Base-by-base conservation (phyloP, 352 stramenopile genomes). In the Pythium volutum region DNA sequence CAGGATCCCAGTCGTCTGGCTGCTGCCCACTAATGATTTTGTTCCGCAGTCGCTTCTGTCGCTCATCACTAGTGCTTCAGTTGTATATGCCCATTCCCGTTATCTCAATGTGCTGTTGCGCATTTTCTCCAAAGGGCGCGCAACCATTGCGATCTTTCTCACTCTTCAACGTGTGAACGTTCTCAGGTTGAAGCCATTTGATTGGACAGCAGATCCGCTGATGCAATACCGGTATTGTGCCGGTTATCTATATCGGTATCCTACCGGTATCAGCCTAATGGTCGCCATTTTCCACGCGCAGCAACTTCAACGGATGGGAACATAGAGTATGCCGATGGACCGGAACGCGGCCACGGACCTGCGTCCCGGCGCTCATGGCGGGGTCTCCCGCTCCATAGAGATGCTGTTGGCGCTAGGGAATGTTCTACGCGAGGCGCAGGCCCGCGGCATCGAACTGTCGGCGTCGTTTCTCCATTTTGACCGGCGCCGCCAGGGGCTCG, bases 401-500 rank as follows among this genome's bases (percentile, higher is more conserved):
- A 39, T 61, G 51, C 57, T 90, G 0, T 53, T 64, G 16, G 66
- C 71, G n/a, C 75, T 89, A 12, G 20, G 46, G n/a, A 65, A 75
- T 23, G 77, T 89, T 34, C 65, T 89, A 11, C 58, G 33, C 0
- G 80, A 87, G 53, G 77, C 80, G 33, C 61, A 72, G 31, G 64
- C 49, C 18, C 80, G 80, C 14, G 80, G 77, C 23, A 75, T 89
- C 14, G 68, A 71, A 14, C 55, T 88, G 10, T 70, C 61, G 7
- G 69, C 78, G 26, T 85, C 77, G 26, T 89, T 81, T 38, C 60
- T 69, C 11, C 80, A 89, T 59, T 89, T 89, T 38, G 77, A 85
- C 50, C 76, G 74, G 10, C 54, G 47, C 4, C 73, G 70, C 15
- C 55, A 81, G 38, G 75, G 75, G 0, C 65, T 87, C 23, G 78